phyloP scores from a whole-genome alignment of 139 green algal species.

The Zygnema cylindricum region DNA sequence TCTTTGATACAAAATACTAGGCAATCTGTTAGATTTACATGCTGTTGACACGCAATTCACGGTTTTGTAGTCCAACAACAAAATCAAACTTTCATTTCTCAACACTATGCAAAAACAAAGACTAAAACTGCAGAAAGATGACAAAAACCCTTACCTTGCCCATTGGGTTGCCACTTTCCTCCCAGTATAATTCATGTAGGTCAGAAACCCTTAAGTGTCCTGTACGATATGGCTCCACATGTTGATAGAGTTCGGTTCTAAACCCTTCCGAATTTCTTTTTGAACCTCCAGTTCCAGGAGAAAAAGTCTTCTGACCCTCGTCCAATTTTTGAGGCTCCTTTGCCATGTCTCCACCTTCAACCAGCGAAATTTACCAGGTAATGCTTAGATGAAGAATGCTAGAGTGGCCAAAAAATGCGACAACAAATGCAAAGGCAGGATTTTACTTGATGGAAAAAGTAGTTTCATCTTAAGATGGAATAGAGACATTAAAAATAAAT shows the following conservation, averaged over 20 bases:
- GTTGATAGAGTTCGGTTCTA: slow-evolving; percentile 20
- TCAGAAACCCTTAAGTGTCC: slow-evolving; percentile 30
- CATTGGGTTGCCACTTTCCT: slow-evolving; percentile 33
- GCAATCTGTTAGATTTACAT: background rate
- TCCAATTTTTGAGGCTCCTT: no score
- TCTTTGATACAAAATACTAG: background rate
- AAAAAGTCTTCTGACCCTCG: no score
- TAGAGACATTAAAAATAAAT: no score
- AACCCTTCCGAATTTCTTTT: background rate
- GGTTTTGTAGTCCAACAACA: no score
- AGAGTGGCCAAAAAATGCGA: no score
- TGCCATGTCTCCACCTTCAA: no score
- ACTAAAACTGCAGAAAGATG: background rate
- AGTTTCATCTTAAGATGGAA: no score
- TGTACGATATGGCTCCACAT: slow-evolving; percentile 31
- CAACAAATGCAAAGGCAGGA: no score
- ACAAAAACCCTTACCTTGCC: slow-evolving; percentile 11
- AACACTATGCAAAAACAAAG: background rate
- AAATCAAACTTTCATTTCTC: no score
- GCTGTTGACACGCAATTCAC: background rate
- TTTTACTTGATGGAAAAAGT: no score
- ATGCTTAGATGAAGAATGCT: no score
- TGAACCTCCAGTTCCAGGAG: background rate
- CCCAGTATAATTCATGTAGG: slow-evolving; percentile 23
- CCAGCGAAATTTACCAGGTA: no score